Base-by-base conservation (phyloP, 805 yeast species). In the Candida wancherniae region DNA sequence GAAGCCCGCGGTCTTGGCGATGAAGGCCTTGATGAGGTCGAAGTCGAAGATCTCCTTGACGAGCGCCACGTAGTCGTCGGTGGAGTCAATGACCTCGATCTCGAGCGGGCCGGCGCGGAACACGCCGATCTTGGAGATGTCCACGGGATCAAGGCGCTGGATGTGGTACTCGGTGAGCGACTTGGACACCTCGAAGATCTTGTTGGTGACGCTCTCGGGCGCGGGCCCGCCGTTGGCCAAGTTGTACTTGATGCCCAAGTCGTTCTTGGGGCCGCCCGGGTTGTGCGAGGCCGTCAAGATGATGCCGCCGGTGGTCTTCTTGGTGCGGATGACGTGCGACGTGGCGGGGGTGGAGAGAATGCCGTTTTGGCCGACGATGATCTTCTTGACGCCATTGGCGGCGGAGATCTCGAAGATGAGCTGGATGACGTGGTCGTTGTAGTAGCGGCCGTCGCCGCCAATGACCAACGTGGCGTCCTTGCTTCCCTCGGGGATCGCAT, bases 221-320 rank as follows among this genome's bases (percentile, higher is more conserved):
- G 97, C 97, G 24, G 98, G 98, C 3, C 96, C 98, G 45, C 98
- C 98, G 54, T 90, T 90, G 42, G 84, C 75, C 57, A 92, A 68
- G 60, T 90, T 92, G 67, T 92, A 92, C 66, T 90, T 90, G 68
- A 90, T 90, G 33, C 98, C 98, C 55, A 87, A 71, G 56, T 90
- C 98, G 43, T 84, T 79, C 16, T 71, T 63, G 36, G 95, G 95
- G 6, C 97, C 97, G 56, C 98, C 98, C 11, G 98, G 98, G 61
- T 90, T 90, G 61, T 90, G 98, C 15, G 94, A 82, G 2, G 97
- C 97, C 6, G 98, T 90, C 52, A 90, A 69, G 45, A 92, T 85
- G 61, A 90, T 90, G 40, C 97, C 97, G 40, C 97, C 98, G 9
- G 96, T 86, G 36, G 80, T 76, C 20, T 73, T 69, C 28, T 59